A percentile compares a stretch with the other conserved stretches of the same genome.
These are phyloP conservation scores for Cercospora sojina DNA, from an alignment of 2,329 filamentous ascomycete genomes.

Conservation along the genomic window DNA sequence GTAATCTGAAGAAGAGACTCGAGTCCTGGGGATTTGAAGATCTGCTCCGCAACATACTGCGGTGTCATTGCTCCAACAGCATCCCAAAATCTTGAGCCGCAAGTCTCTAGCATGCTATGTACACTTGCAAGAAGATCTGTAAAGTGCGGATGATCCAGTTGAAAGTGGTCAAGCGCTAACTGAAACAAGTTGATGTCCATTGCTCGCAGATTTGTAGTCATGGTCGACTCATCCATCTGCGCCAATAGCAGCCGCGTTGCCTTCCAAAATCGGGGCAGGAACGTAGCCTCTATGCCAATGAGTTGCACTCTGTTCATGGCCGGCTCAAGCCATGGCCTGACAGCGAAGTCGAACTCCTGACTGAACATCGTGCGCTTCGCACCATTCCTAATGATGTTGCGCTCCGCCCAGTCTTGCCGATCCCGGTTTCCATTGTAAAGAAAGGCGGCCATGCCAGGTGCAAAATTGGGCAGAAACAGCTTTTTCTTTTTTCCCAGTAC, in stretches of 20 bases:
- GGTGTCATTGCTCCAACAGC: constrained; percentile 79
- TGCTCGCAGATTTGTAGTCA: constrained; percentile 73
- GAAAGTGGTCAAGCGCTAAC: constrained; percentile 64
- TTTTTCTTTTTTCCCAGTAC: constrained; percentile 70
- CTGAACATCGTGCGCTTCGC: constrained; percentile 63
- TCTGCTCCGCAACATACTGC: constrained; percentile 76
- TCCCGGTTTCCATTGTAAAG: constrained; percentile 70
- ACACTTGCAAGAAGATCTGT: constrained; percentile 69
- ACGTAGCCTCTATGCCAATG: constrained; percentile 51
- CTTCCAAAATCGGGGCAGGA: constrained; percentile 75
- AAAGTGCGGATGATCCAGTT: constrained; percentile 54
- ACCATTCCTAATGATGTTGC: constrained; percentile 60
- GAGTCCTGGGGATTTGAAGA: constrained; percentile 71
- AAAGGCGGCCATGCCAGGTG: constrained; percentile 82
- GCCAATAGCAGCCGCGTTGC: constrained; percentile 72
- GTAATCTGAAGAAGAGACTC: constrained; percentile 58
- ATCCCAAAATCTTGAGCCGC: constrained; percentile 81
- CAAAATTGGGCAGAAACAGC: constrained; percentile 71
- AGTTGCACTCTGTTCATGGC: constrained; percentile 64
- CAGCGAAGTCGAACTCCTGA: constrained; percentile 82
- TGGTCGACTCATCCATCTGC: constrained; percentile 69
- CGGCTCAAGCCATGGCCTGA: constrained; percentile 68
- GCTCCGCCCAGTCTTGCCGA: constrained; percentile 66
- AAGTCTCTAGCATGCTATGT: constrained; percentile 69
- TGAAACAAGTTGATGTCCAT: constrained; percentile 70